Evolutionary conservation across 331 rosid genomes (phyloP), one percentile per base, ranked within the genome.

Genomic region (Acacia concinna): DNA sequence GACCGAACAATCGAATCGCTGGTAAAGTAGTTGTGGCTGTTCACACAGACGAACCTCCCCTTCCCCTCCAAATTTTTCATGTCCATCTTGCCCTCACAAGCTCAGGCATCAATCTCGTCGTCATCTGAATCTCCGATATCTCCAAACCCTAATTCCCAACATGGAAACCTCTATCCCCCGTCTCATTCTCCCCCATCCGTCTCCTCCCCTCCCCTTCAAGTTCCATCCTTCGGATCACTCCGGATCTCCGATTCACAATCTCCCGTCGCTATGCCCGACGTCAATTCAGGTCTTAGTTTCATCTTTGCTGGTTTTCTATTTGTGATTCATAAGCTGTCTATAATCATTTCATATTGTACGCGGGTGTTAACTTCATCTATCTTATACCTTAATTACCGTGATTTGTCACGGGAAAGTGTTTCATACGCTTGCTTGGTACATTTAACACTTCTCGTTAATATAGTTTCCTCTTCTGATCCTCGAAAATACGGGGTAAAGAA

Each of bases 71-170:
- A 81, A 82, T 81, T 78, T 93, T 93, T 95, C 94, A 95, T 95
- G 99, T 93, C 99, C 98, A 95, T 95, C 97, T 91, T 85, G 97
- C 98, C 97, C 83, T 82, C 87, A 66, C 87, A 89, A 81, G 41
- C 89, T 85, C 96, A 93, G 86, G 80, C 86, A 65, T 75, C 94
- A 75, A 70, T 81, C 21, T 81, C 97, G 17, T 80, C 95, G 4
- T 87, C 92, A 56, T 86, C 97, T 2, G 83, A 89, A 5, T 43
- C 90, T 40, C 51, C 77, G 0, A 40, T 84, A 35, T 71, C 89
- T 83, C 37, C 81, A 0, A 89, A 83, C 90, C 94, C 96, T 88
- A 85, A 83, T 85, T 63, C 90, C 65, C 91, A 89, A 40, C 87
- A 94, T 94, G 98, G 98, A 81, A 75, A 27, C 35, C 44, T 10